Percentiles rank a stretch among this genome's conserved stretches.
Conservation (phyloP, 345 rosid species). For the Melaleuca alternifolia region DNA sequence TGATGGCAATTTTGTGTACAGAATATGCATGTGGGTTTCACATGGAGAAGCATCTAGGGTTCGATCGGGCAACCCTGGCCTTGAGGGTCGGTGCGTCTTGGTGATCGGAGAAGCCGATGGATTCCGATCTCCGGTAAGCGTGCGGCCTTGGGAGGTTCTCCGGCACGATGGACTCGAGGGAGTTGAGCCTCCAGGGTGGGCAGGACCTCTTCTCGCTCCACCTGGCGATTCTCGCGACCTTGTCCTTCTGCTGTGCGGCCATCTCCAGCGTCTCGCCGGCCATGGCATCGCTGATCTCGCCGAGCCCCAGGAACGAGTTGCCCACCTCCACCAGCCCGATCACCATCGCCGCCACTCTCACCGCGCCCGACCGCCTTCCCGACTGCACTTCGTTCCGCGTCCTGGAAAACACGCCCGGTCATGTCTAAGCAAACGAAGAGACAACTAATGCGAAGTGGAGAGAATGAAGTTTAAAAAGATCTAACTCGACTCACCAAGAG, state of each 20-base stretch:
- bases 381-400: not conserved
- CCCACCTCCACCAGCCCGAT: constrained; percentile 12
- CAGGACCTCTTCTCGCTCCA: constrained; percentile 55
- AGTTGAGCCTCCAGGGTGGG: constrained; percentile 39
- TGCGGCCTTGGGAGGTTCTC: constrained; percentile 57
- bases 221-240: not conserved
- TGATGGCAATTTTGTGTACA: not conserved
- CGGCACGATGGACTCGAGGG: constrained; percentile 43
- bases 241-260: not conserved
- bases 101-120: not conserved
- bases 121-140: constrained; percentile 27
- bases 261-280: not conserved
- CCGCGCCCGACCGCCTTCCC: constrained; percentile 10
- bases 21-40: not conserved
- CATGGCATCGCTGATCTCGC: not conserved
- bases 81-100: constrained; percentile 20
- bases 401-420: not conserved
- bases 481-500: constrained; percentile 1
- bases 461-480: not conserved
- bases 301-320: not conserved
- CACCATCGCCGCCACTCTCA: constrained; percentile 19
- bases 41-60: constrained; percentile 25
- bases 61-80: constrained; percentile 2
- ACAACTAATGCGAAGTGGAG: not conserved
- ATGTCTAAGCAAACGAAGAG: not conserved